Evolutionary conservation across 495 filamentous ascomycete species (phyloP).

Genomic region (Penicillium riverlandense): DNA sequence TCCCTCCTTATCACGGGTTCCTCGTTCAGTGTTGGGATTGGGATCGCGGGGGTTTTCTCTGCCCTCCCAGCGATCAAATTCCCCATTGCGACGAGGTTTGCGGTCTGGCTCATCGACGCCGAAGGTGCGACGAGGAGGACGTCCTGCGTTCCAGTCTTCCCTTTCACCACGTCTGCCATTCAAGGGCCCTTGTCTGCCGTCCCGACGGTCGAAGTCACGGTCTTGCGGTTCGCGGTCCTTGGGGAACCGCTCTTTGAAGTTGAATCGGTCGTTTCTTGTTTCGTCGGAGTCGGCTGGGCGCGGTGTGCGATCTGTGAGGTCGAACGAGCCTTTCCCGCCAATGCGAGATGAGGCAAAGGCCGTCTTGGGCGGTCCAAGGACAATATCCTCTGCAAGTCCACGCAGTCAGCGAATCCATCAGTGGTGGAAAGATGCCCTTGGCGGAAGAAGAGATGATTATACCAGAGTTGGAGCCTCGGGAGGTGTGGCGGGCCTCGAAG

Average conservation of each 20-base stretch:
- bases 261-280: slow-evolving; percentile 52
- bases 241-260: slow-evolving; percentile 48
- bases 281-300: slow-evolving; percentile 44
- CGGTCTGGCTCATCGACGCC: slow-evolving; percentile 50
- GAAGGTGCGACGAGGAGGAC: slow-evolving; percentile 45
- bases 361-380: slow-evolving; percentile 82
- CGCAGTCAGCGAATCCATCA: slow-evolving; percentile 10
- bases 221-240: slow-evolving; percentile 42
- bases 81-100: slow-evolving; percentile 50
- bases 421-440: slow-evolving; percentile 8
- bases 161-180: slow-evolving; percentile 43
- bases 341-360: slow-evolving; percentile 75
- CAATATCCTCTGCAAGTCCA: slow-evolving; percentile 61
- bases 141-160: slow-evolving; percentile 53
- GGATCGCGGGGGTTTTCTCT: slow-evolving; percentile 38
- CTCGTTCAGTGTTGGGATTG: slow-evolving; percentile 33
- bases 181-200: slow-evolving; percentile 24
- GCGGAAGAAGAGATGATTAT: slow-evolving; percentile 7
- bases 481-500: slow-evolving; percentile 54
- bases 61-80: slow-evolving; percentile 52
- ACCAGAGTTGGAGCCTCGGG: slow-evolving; percentile 56
- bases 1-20: slow-evolving; percentile 30
- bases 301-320: slow-evolving; percentile 35
- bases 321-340: slow-evolving; percentile 45
- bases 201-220: slow-evolving; percentile 36